Evolutionary conservation across 2,329 filamentous ascomycete genomes (phyloP).

Genomic region (Colletotrichum sp.): DNA sequence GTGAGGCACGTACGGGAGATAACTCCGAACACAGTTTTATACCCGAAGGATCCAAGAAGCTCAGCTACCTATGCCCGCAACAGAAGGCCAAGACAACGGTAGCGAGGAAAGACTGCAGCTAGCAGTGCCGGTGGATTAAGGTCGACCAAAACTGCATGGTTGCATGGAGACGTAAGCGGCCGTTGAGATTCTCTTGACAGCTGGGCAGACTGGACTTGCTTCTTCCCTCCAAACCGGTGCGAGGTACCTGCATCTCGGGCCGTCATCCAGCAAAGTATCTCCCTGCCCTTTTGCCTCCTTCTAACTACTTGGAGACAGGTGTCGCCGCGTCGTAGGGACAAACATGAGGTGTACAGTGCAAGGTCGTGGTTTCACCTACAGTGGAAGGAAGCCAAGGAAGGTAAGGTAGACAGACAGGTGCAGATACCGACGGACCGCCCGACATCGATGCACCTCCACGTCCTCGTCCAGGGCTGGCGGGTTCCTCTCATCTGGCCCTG

Average conservation of each 20-base stretch:
- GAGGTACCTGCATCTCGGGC: conserved; percentile 3
- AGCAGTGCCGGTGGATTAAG: neutral
- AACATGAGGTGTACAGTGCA: neutral
- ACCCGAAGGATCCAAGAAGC: neutral
- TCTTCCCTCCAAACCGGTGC: neutral
- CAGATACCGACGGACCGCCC: neutral
- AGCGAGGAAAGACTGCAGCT: neutral
- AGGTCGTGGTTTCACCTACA: neutral
- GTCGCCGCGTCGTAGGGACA: neutral
- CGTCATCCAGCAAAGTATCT: neutral
- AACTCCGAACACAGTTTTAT: neutral
- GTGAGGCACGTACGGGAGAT: neutral
- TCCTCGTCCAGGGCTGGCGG: neutral
- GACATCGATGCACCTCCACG: neutral
- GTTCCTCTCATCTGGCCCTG: neutral
- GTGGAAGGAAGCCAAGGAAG: neutral
- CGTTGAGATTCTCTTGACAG: neutral
- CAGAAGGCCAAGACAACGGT: neutral
- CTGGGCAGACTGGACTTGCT: neutral
- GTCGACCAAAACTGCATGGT: neutral
- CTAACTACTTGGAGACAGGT: neutral
- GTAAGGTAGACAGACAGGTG: neutral
- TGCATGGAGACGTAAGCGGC: neutral
- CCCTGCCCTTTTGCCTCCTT: neutral
- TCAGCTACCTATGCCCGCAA: neutral